Percentiles rank a stretch among this genome's conserved stretches.
phyloP scores from a whole-genome alignment of 305 asterid genomes.

The Withania somnifera region DNA sequence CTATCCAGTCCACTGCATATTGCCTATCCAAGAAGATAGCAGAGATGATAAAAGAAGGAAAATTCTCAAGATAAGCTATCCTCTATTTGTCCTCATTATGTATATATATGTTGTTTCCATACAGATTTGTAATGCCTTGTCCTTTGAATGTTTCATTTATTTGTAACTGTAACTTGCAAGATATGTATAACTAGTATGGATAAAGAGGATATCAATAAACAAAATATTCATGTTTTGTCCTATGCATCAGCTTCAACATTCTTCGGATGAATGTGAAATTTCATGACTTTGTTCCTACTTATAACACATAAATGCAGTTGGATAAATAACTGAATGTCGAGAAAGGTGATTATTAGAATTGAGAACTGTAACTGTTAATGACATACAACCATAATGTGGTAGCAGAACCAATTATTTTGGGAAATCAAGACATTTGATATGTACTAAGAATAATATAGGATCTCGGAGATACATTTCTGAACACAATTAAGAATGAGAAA shows the following conservation, averaged over 20 bases:
- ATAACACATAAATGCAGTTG: not conserved
- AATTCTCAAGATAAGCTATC: constrained; percentile 2
- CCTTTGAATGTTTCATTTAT: not conserved
- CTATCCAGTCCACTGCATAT: constrained; percentile 60
- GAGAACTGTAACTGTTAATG: not conserved
- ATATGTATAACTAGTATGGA: not conserved
- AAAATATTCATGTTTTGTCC: not conserved
- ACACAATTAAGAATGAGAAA: constrained; percentile 1
- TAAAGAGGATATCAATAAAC: not conserved
- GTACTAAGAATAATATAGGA: constrained; percentile 9
- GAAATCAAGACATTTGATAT: not conserved
- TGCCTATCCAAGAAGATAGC: constrained; percentile 55
- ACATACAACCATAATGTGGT: not conserved
- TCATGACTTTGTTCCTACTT: not conserved
- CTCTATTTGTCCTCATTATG: not conserved
- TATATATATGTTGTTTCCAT: not conserved
- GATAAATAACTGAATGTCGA: not conserved
- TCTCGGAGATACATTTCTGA: not conserved
- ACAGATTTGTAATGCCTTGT: not conserved
- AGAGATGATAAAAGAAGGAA: constrained; percentile 21
- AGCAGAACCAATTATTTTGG: not conserved
- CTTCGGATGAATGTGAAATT: not conserved
- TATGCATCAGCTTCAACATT: not conserved
- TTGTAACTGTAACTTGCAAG: not conserved
- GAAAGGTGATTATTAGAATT: not conserved